Base-by-base conservation (phyloP, 345 rosid species). In the Aegle marmelos region DNA sequence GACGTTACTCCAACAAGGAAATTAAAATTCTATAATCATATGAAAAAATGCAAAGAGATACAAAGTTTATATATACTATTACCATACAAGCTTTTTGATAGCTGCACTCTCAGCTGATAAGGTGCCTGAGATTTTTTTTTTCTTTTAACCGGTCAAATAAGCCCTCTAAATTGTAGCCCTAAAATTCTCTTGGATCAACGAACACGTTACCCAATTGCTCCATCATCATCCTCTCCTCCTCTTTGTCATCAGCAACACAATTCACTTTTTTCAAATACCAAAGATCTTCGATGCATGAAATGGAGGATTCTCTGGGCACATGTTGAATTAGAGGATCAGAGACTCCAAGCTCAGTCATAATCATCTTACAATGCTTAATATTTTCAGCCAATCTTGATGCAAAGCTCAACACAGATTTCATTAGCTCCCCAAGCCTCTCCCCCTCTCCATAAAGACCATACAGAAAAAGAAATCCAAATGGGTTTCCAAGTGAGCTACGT, bases 171-270 rank as follows among this genome's bases (percentile, higher is more conserved):
- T 53, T 10, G 57, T 53, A 59, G 33, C 65, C 45, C 82, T 86
- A 87, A 79, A 87, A 85, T 36, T 90, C 90, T 75, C 94, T 83
- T 3, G 92, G 94, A 88, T 88, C 92, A 79, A 88, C 85, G 66
- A 87, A 80, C 10, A 89, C 91, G 81, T 87, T 87, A n/a, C 91
- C 89, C 5, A 50, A 75, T 62, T 82, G 79, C 54, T 78, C 83
- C 68, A 54, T 53, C 41, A 45, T 48, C 54, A 27, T 56, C 65
- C 16, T 53, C 5, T 79, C 74, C 9, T 78, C 80, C 6, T 80
- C 48, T 14, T 22, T 31, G 6, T 54, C 82, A 10, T 58, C 74
- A 14, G 7, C 54, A 14, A 9, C 22, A 25, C 76, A 82, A 34
- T 70, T 79, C 68, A 75, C 79, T 79, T 85, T 85, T 87, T 90